phyloP scores from a whole-genome alignment of 768 basidiomycete species.

The Tulasnella sp. region DNA sequence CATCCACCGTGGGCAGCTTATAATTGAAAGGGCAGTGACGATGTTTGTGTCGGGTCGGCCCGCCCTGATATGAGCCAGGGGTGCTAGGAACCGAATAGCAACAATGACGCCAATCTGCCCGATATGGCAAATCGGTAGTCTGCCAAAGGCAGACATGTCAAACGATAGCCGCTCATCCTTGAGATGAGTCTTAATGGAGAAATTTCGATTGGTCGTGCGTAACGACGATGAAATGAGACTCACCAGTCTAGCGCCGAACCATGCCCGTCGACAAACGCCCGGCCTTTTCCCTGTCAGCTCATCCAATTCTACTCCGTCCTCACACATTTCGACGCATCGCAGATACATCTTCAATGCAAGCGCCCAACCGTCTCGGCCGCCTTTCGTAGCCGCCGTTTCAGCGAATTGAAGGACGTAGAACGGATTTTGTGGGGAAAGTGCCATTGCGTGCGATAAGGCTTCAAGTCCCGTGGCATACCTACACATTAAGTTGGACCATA shows the following conservation, averaged over 20 bases:
- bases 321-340: constrained; percentile 64
- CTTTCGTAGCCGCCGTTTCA: constrained; percentile 70
- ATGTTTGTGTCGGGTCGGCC: no score
- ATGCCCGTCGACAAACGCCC: constrained; percentile 53
- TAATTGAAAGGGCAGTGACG: no score
- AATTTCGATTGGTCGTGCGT: no score
- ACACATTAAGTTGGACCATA: neutral
- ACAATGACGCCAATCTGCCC: no score
- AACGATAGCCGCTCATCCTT: neutral
- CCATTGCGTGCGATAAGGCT: constrained; percentile 65
- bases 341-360: constrained; percentile 72
- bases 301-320: constrained; percentile 35
- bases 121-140: no score
- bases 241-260: constrained; percentile 76
- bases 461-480: constrained; percentile 66
- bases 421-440: constrained; percentile 76
- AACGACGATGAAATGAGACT: constrained; percentile 21
- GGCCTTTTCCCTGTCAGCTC: constrained; percentile 31
- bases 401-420: constrained; percentile 74
- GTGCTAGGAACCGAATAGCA: no score
- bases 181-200: neutral
- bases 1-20: no score
- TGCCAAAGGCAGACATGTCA: constrained; percentile 13
- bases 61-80: no score
- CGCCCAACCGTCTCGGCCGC: constrained; percentile 52